Base-by-base conservation (phyloP, 495 filamentous ascomycete genomes). In the Aspergillus cavernicola region DNA sequence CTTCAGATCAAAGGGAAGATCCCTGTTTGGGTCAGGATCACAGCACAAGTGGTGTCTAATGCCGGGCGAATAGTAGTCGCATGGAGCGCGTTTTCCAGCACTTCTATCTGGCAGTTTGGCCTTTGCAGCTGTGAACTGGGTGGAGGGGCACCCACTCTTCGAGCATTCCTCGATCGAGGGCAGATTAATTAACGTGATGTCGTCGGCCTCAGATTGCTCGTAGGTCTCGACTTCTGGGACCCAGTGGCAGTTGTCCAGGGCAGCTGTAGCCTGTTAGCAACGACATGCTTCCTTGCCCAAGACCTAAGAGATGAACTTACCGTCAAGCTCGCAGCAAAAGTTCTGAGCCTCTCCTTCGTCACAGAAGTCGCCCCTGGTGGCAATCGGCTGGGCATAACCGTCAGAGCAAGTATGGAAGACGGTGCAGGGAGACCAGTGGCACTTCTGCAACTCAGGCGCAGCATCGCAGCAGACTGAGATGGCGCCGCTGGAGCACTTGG, bases 61-160 rank as follows among this genome's bases (percentile, higher is more conserved):
- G 11, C 29, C 29, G 9, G 29, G 29, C 10, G 12, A 20, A 11
- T 10, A 33, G 29, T 47, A 35, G 3, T 47, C 29, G 18, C 44
- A 47, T 13, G 44, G 44, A 9, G 44, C n/a, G 2, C 15, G 16
- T 6, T 33, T 4, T 0, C 31, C 11, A 15, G n/a, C 28, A 0
- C 7, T 33, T 15, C 19, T 23, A 3, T 47, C 18, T 11, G 44
- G 29, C 3, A 47, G 16, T 23, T 20, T 47, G 8, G 44, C 44
- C 18, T 35, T 47, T 19, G 44, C 31, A 11, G 44, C 44, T 2
- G 44, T 47, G 44, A 47, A 47, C 29, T 36, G n/a, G n/a, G 44
- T 47, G 2, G 44, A 36, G 13, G 44, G 44, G 18, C 44, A 47
- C 5, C 4, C 3, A 7, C 15, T 35, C 15, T 10, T 22, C 31